phyloP scores from a whole-genome alignment of 1,139 yeast genomes.

The Blastobotrys capitulatus region DNA sequence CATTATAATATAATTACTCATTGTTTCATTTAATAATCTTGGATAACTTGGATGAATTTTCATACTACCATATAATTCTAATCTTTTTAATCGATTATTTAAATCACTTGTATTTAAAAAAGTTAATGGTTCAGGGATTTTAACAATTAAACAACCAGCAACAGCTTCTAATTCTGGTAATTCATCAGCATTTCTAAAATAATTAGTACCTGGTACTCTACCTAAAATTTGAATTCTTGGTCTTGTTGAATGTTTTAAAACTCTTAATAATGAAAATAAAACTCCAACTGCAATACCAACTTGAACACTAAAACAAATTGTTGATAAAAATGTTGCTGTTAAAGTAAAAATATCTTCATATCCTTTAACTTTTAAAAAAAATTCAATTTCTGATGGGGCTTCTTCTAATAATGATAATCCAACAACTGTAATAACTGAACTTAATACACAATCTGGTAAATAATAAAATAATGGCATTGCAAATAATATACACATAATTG shows the following conservation, averaged over 20 bases:
- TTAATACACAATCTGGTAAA: constrained; percentile 75
- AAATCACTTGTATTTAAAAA: constrained; percentile 88
- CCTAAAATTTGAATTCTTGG: constrained; percentile 90
- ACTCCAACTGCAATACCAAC: constrained; percentile 87
- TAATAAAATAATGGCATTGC: constrained; percentile 61
- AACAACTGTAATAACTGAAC: constrained; percentile 75
- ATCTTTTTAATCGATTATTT: constrained; percentile 63
- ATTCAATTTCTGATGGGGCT: constrained; percentile 72
- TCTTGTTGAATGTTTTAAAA: constrained; percentile 76
- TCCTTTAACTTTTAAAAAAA: constrained; percentile 71
- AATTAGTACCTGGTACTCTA: constrained; percentile 69
- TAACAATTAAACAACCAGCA: constrained; percentile 80
- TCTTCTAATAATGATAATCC: constrained; percentile 80
- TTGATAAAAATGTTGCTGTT: constrained; percentile 61
- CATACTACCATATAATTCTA: constrained; percentile 82
- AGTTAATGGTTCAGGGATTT: constrained; percentile 87
- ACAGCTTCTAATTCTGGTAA: constrained; percentile 51
- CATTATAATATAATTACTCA: constrained; percentile 65
- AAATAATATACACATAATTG: constrained; percentile 59
- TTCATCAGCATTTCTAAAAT: constrained; percentile 71
- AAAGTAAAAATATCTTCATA: constrained; percentile 74
- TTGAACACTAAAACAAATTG: constrained; percentile 80
- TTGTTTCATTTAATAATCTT: constrained; percentile 45
- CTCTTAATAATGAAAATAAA: constrained; percentile 69
- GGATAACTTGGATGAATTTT: constrained; percentile 79